A percentile compares a stretch with the other conserved stretches of the same genome.
These are phyloP conservation scores for Dovyalis caffra DNA, from an alignment of 345 rosid genomes.

Conservation along the genomic window DNA sequence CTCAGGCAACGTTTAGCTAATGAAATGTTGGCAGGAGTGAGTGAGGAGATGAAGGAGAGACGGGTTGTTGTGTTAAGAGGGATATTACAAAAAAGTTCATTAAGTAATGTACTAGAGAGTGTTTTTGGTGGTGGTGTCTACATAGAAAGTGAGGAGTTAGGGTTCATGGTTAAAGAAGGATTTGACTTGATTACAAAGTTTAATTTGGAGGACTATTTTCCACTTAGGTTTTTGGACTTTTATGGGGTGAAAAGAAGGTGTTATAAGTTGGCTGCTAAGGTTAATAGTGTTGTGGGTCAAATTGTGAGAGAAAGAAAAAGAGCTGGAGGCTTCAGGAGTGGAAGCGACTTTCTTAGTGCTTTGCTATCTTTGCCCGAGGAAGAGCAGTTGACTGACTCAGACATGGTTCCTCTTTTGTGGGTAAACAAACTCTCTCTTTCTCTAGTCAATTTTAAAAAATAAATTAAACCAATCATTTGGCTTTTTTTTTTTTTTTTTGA, in stretches of 20 bases:
- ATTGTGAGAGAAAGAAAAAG: constrained; percentile 40
- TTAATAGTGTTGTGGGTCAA: constrained; percentile 36
- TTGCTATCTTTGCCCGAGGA: constrained; percentile 54
- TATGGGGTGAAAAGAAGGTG: constrained; percentile 62
- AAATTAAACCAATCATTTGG: neutral
- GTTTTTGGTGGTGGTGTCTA: constrained; percentile 39
- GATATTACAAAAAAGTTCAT: constrained; percentile 45
- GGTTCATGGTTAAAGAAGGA: constrained; percentile 53
- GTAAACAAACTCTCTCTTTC: constrained; percentile 30
- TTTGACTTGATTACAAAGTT: constrained; percentile 44
- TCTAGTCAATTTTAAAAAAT: neutral
- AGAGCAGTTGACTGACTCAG: constrained; percentile 48
- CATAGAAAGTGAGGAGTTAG: constrained; percentile 25
- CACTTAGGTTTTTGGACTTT: constrained; percentile 48
- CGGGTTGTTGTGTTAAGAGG: constrained; percentile 39
- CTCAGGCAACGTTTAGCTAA: constrained; percentile 35
- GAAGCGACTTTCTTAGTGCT: constrained; percentile 48
- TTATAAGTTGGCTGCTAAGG: constrained; percentile 39
- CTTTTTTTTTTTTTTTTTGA: too few relatives aligned
- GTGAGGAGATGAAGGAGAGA: constrained; percentile 23
- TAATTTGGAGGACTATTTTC: constrained; percentile 60
- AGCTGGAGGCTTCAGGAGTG: constrained; percentile 3
- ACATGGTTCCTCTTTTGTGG: constrained; percentile 59
- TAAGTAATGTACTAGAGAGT: constrained; percentile 48
- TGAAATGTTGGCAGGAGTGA: constrained; percentile 34